Base-by-base conservation (phyloP, 108 stramenopile species). In the Craspedostauros australis region DNA sequence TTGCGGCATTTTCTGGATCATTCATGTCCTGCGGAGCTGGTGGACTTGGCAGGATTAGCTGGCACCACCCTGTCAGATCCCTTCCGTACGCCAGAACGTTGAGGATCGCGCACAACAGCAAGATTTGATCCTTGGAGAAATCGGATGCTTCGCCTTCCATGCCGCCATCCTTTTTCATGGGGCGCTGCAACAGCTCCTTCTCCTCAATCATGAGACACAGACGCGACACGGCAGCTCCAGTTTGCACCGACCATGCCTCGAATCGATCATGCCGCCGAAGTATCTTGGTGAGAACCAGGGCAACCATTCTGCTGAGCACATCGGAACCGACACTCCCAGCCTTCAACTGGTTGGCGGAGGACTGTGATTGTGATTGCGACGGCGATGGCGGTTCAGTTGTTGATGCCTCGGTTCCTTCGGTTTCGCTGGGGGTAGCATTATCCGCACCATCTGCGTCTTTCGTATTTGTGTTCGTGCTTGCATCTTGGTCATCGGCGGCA, bases 121-220 rank as follows among this genome's bases (percentile, higher is more conserved):
- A 37, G 23, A 86, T 65, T 63, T 92, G 91, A 54, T 92, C 86
- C 2, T 63, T 72, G 6, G 66, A 62, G 43, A 64, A 84, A 3
- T 30, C 5, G 5, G 28, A 46, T 28, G 27, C 43, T 18, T 64
- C 55, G 20, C 46, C 32, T 40, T 16, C 22, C 39, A 15, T 24
- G 19, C n/a, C n/a, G n/a, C n/a, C n/a, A 4, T 36, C 51, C 8
- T 11, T n/a, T 25, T 20, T 60, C 32, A 30, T 52, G 16, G 54
- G 68, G 49, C 21, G 60, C 15, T 40, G 22, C 11, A 93, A 60
- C 25, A 93, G 61, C 23, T 73, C 50, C 57, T 84, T 88, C 57
- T 93, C 87, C 68, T 93, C 91, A 0, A 93, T 66, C 28, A 89
- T 45, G 37, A 78, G 49, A 64, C 83, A 78, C 14, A 88, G 39